These are phyloP conservation scores for Saturnispora kantuleensis DNA, from an alignment of 805 yeast genomes.

Conservation along the genomic window DNA sequence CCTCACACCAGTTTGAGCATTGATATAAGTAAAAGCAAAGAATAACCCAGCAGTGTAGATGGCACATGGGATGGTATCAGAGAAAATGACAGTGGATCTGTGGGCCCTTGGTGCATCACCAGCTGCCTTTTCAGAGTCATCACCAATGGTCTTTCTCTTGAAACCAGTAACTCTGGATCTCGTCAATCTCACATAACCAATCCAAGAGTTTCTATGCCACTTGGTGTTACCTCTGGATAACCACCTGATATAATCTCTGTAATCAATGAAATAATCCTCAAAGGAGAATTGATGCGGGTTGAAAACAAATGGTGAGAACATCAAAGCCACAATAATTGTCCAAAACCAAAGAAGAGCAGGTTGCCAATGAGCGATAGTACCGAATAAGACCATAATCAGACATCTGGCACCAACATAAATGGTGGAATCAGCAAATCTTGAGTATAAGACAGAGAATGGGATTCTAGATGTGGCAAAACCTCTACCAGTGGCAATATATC, in stretches of 20 bases:
- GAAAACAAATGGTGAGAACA: slow-evolving; percentile 63
- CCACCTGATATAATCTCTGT: slow-evolving; percentile 54
- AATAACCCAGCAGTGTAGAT: slow-evolving; percentile 72
- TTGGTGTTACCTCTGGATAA: slow-evolving; percentile 66
- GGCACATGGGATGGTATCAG: slow-evolving; percentile 63
- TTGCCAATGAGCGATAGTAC: slow-evolving; percentile 56
- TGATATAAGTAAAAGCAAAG: slow-evolving; percentile 70
- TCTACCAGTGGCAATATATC: slow-evolving; percentile 79
- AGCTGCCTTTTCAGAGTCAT: slow-evolving; percentile 70
- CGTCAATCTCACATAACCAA: slow-evolving; percentile 54
- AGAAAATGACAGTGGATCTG: slow-evolving; percentile 58
- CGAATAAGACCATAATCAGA: slow-evolving; percentile 42
- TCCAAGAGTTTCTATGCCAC: slow-evolving; percentile 71
- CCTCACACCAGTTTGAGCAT: slow-evolving; percentile 77
- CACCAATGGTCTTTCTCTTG: slow-evolving; percentile 59
- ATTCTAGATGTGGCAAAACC: slow-evolving; percentile 73
- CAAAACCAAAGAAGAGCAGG: slow-evolving; percentile 55
- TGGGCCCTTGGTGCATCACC: slow-evolving; percentile 82
- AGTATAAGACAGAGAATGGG: slow-evolving; percentile 53
- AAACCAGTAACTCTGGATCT: slow-evolving; percentile 51
- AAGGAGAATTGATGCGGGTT: slow-evolving; percentile 72
- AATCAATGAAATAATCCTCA: slow-evolving; percentile 60
- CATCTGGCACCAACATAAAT: slow-evolving; percentile 53
- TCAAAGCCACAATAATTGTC: slow-evolving; percentile 56
- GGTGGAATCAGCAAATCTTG: slow-evolving; percentile 61